phyloP scores from a whole-genome alignment of 768 basidiomycete genomes.

The Nevesoporus exiguus region DNA sequence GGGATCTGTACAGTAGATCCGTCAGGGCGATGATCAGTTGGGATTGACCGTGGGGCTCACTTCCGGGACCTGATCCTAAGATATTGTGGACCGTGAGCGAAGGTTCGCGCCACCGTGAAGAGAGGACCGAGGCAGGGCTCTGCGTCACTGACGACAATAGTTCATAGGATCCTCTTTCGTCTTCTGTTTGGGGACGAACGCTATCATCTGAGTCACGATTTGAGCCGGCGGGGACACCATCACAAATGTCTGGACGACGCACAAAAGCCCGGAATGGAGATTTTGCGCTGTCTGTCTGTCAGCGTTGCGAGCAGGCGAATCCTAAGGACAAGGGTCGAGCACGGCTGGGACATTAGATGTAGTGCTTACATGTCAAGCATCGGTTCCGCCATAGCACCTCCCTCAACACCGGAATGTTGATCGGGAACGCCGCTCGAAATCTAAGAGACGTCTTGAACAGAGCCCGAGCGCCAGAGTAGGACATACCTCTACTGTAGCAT shows the following conservation, averaged over 20 bases:
- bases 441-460: slow-evolving; percentile 30
- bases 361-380: slow-evolving; percentile 83
- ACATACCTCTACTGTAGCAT: slow-evolving; percentile 71
- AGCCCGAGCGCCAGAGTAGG: not conserved
- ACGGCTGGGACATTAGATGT: not conserved
- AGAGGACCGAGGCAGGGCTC: slow-evolving; percentile 62
- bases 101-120: slow-evolving; percentile 85
- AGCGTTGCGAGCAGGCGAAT: slow-evolving; percentile 74
- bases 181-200: slow-evolving; percentile 64
- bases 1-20: slow-evolving; percentile 45
- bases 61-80: slow-evolving; percentile 75
- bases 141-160: slow-evolving; percentile 67
- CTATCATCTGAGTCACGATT: slow-evolving; percentile 54
- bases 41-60: slow-evolving; percentile 38
- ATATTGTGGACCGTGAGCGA: slow-evolving; percentile 87
- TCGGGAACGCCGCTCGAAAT: slow-evolving; percentile 74
- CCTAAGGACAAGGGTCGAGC: slow-evolving; percentile 38
- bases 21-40: not conserved
- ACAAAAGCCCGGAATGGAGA: slow-evolving; percentile 85
- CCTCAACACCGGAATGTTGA: slow-evolving; percentile 91
- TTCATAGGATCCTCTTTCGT: slow-evolving; percentile 67
- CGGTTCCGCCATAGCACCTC: slow-evolving; percentile 83
- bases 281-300: slow-evolving; percentile 50
- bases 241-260: slow-evolving; percentile 30
- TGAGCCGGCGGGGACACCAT: not conserved